Conservation (phyloP, 345 rosid species). For the Salix udensis region DNA sequence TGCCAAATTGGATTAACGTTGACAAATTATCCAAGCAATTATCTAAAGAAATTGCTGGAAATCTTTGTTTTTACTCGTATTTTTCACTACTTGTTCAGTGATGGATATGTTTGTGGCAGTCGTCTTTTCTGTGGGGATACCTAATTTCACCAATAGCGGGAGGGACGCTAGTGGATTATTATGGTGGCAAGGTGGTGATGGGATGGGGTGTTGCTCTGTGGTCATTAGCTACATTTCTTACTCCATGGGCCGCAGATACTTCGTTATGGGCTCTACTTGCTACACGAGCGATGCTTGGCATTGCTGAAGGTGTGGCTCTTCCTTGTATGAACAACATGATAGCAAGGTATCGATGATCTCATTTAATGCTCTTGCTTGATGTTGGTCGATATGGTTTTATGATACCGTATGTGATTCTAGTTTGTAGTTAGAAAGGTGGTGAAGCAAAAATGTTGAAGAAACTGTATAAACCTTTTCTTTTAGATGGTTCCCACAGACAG, state of each 20-base stretch:
- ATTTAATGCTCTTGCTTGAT: conserved; percentile 19
- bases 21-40: background rate
- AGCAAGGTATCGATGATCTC: conserved; percentile 53
- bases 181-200: conserved; percentile 93
- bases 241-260: conserved; percentile 96
- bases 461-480: conserved; percentile 30
- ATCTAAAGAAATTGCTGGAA: too few species aligned
- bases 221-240: conserved; percentile 88
- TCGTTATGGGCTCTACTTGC: conserved; percentile 68
- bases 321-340: conserved; percentile 99
- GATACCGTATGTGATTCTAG: conserved; percentile 5
- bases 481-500: conserved; percentile 97
- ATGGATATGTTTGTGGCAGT: conserved; percentile 48
- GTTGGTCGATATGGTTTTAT: conserved; percentile 1
- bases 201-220: conserved; percentile 90
- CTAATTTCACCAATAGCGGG: conserved; percentile 86
- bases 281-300: conserved; percentile 70
- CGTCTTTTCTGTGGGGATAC: conserved; percentile 96
- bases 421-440: conserved; percentile 12
- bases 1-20: background rate
- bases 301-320: conserved; percentile 98
- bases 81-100: conserved; percentile 10
- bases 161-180: conserved; percentile 83
- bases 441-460: conserved; percentile 31
- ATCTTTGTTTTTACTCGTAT: background rate